phyloP scores from a whole-genome alignment of 108 stramenopile genomes.

The Stephanodiscus triporus region DNA sequence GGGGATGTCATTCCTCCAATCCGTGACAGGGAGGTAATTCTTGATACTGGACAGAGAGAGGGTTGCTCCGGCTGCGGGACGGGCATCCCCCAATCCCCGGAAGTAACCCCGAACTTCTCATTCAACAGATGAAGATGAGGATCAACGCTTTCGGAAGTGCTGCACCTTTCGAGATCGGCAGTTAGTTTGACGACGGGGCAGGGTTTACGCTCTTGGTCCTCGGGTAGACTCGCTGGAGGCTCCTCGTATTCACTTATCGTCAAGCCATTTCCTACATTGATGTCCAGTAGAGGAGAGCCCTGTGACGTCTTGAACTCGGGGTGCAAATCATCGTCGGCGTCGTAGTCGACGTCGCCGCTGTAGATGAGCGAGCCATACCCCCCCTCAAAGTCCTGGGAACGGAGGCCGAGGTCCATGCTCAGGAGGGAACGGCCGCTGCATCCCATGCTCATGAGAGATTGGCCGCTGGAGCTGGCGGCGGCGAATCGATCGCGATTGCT shows the following conservation, averaged over 20 bases:
- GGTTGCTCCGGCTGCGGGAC: neutral
- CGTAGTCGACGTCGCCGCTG: neutral
- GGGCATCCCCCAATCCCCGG: constrained; percentile 31
- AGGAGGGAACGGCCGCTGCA: neutral
- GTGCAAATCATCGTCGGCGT: neutral
- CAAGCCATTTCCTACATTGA: neutral
- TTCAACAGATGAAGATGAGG: no score
- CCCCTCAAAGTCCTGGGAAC: constrained; percentile 12
- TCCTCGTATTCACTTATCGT: neutral
- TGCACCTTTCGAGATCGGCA: constrained; percentile 21
- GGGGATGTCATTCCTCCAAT: neutral
- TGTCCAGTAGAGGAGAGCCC: neutral
- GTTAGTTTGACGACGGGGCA: constrained; percentile 6
- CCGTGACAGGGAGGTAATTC: no score
- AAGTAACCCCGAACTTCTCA: constrained; percentile 13
- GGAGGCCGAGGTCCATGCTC: constrained; percentile 22
- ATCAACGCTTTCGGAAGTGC: constrained; percentile 17
- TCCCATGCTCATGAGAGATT: neutral
- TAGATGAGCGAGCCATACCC: neutral
- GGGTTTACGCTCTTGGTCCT: neutral
- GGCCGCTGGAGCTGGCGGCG: neutral
- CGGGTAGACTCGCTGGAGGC: neutral
- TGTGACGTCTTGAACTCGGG: neutral
- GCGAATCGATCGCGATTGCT: constrained; percentile 4
- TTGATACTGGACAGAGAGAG: neutral